A percentile compares a stretch with the other conserved stretches of the same genome.
phyloP scores from a whole-genome alignment of 78 protist species.

The Dictyostelium capitatum region DNA sequence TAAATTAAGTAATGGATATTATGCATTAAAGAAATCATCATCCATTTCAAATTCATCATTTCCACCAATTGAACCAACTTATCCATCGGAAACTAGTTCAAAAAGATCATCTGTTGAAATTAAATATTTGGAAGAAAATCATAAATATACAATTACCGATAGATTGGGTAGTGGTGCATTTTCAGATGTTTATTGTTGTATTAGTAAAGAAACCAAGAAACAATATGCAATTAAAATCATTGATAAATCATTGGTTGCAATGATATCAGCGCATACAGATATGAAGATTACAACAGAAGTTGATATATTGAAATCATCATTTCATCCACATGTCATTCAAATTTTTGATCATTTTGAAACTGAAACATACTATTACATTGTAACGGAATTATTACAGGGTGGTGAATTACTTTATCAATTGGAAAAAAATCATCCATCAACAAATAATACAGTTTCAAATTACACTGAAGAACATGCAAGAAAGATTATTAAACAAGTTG shows the following conservation, averaged over 20 bases:
- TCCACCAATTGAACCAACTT: slow-evolving; percentile 34
- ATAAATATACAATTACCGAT: slow-evolving; percentile 31
- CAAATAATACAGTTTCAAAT: slow-evolving; percentile 21
- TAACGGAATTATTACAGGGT: slow-evolving; percentile 81
- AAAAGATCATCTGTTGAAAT: slow-evolving; percentile 53
- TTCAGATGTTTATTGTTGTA: slow-evolving; percentile 70
- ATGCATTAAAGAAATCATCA: not conserved
- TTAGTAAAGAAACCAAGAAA: slow-evolving; percentile 42
- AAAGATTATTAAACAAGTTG: slow-evolving; percentile 72
- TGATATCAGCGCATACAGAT: slow-evolving; percentile 71
- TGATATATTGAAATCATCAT: slow-evolving; percentile 44
- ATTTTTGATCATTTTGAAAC: slow-evolving; percentile 78
- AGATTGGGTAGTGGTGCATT: slow-evolving; percentile 84
- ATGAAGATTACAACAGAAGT: slow-evolving; percentile 69
- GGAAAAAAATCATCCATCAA: slow-evolving; percentile 19
- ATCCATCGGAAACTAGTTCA: slow-evolving; percentile 29
- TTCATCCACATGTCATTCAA: slow-evolving; percentile 64
- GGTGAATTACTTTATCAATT: slow-evolving; percentile 93
- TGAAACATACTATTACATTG: slow-evolving; percentile 60
- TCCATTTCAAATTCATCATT: not conserved
- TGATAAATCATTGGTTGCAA: slow-evolving; percentile 80
- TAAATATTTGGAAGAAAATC: slow-evolving; percentile 37
- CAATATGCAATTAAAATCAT: slow-evolving; percentile 83
- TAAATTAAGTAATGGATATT: not conserved
- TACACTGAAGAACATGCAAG: slow-evolving; percentile 88